Evolutionary conservation across 2,329 filamentous ascomycete genomes (phyloP).

Genomic region (Seiridium unicorne): DNA sequence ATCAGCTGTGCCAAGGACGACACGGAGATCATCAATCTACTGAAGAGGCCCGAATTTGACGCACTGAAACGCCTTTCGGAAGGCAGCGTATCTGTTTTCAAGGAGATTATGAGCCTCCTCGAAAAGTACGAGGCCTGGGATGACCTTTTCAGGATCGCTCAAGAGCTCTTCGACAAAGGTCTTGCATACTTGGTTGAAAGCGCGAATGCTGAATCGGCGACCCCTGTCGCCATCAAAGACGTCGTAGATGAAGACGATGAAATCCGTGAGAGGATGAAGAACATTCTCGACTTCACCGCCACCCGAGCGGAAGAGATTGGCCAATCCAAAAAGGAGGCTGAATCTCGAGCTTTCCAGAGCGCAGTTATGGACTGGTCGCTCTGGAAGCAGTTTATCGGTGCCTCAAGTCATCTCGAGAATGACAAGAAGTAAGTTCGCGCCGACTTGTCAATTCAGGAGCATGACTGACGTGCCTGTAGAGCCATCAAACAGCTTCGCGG

Average conservation of each 20-base stretch:
- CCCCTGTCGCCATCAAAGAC: background rate
- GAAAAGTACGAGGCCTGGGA: conserved; percentile 14
- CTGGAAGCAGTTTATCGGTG: conserved; percentile 38
- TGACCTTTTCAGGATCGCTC: conserved; percentile 15
- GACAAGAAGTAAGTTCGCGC: conserved; percentile 28
- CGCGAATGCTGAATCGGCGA: background rate
- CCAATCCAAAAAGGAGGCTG: background rate
- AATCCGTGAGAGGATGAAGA: background rate
- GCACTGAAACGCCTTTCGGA: conserved; percentile 19
- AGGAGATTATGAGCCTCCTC: conserved; percentile 15
- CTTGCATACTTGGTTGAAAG: conserved; percentile 13
- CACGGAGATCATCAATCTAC: background rate
- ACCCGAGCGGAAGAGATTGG: background rate
- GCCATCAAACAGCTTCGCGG: conserved; percentile 15
- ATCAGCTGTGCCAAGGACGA: conserved; percentile 5
- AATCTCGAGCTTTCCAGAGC: conserved; percentile 4
- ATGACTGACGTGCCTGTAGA: conserved; percentile 6
- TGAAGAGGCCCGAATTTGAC: conserved; percentile 17
- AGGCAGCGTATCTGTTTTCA: conserved; percentile 17
- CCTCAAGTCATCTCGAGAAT: conserved; percentile 31
- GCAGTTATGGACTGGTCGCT: conserved; percentile 26
- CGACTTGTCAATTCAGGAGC: background rate
- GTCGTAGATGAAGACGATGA: conserved; percentile 1
- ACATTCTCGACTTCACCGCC: background rate
- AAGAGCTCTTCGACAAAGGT: conserved; percentile 18